These are phyloP conservation scores for Geosmithia flava DNA, from an alignment of 2,329 filamentous ascomycete genomes.

Conservation along the genomic window DNA sequence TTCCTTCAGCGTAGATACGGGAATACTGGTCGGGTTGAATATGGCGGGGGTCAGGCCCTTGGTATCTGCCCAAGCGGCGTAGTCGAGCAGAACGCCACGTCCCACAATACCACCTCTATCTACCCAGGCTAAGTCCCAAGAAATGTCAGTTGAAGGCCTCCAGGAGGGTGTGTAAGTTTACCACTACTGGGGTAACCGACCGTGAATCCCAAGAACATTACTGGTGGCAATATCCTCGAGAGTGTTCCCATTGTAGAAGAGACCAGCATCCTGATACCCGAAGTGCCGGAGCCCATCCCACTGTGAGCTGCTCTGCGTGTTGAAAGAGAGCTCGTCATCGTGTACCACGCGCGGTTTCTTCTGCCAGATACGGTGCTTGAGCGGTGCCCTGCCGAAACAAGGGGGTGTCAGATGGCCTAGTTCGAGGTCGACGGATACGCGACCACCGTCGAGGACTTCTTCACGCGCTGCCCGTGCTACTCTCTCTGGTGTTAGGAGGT, in stretches of 20 bases:
- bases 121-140: constrained; percentile 8
- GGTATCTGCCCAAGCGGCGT: constrained; percentile 27
- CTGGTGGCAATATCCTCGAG: constrained; percentile 29
- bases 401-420: constrained; percentile 17
- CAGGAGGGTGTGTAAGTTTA: not conserved
- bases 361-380: constrained; percentile 15
- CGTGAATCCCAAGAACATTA: constrained; percentile 14
- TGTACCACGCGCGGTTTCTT: constrained; percentile 16
- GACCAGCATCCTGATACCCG: constrained; percentile 21
- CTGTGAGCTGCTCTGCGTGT: constrained; percentile 24
- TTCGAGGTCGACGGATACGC: constrained; percentile 21
- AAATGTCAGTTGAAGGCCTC: not conserved
- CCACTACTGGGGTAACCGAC: constrained; percentile 6
- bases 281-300: constrained; percentile 26
- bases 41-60: constrained; percentile 21
- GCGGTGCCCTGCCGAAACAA: constrained; percentile 16
- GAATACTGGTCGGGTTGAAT: constrained; percentile 28
- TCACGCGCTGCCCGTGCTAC: constrained; percentile 10
- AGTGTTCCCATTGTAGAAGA: constrained; percentile 18
- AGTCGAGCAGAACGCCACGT: constrained; percentile 40
- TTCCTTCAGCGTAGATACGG: constrained; percentile 25
- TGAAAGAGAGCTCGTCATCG: constrained; percentile 19
- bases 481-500: constrained; percentile 30
- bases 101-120: constrained; percentile 32
- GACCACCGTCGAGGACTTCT: constrained; percentile 15